These are phyloP conservation scores for Aspergillus novofumigatus DNA, from an alignment of 2,329 filamentous ascomycete species.

Conservation along the genomic window DNA sequence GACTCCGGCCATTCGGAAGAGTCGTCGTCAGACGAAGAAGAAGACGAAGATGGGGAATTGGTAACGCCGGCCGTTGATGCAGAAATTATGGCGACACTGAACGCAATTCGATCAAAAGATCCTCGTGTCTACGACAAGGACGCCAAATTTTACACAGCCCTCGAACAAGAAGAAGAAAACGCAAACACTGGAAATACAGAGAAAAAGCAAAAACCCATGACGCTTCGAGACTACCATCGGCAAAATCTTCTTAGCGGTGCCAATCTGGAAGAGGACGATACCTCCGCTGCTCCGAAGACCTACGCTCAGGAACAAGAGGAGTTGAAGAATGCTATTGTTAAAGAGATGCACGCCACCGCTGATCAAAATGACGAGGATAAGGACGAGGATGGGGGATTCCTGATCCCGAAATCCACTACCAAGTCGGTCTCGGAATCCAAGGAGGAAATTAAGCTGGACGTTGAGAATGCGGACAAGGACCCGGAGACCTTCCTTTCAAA, in stretches of 20 bases:
- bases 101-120: constrained; percentile 86
- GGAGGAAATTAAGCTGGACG: constrained; percentile 57
- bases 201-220: constrained; percentile 79
- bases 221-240: constrained; percentile 84
- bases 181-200: constrained; percentile 31
- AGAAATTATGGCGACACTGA: constrained; percentile 79
- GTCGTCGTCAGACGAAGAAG: constrained; percentile 69
- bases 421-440: constrained; percentile 27
- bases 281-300: constrained; percentile 54
- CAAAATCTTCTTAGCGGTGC: constrained; percentile 78
- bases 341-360: constrained; percentile 69
- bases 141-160: constrained; percentile 66
- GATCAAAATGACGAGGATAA: constrained; percentile 46
- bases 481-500: constrained; percentile 92
- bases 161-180: constrained; percentile 53
- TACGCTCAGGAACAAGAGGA: constrained; percentile 87
- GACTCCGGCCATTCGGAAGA: constrained; percentile 56
- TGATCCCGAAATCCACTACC: constrained; percentile 64
- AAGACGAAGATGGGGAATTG: constrained; percentile 86
- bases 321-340: constrained; percentile 71
- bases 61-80: constrained; percentile 80
- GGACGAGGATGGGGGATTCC: constrained; percentile 66
- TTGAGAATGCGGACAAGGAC: constrained; percentile 76
- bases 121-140: constrained; percentile 82
- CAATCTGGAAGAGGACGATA: constrained; percentile 52